Evolutionary conservation across 306 rosid genomes (phyloP), one percentile per base, ranked within the genome.

Genomic region (Trifolium subterraneum): DNA sequence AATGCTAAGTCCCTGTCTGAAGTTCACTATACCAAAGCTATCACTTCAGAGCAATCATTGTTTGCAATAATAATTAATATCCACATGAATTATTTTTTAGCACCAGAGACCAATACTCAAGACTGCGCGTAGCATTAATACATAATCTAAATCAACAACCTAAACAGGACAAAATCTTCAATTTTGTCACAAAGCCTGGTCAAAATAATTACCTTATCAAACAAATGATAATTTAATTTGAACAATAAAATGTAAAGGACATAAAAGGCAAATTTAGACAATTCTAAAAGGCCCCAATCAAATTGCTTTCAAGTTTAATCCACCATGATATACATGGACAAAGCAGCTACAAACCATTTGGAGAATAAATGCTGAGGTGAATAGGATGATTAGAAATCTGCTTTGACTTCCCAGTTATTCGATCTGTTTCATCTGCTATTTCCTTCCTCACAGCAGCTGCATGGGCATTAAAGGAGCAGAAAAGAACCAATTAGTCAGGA

Each of bases 281-380:
- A 15, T 27, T 60, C 65, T 60, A 60, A 60, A 29, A 29, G 65
- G 12, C 65, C 65, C 65, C 65, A 29, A 31, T 7, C 51, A 74
- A 78, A 77, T 16, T 45, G 56, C 29, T 55, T 44, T 35, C 42
- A 68, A 58, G 29, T 56, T 58, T 59, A 70, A 55, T 73, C 58
- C 8, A 67, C 20, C 64, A 54, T 33, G 48, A n/a, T 69, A 77
- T 70, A 50, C 70, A 20, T n/a, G 51, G 55, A 39, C 29, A 70
- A 74, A 19, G 27, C 22, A 84, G 68, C 67, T 66, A 85, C 90
- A 78, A 74, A 94, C 99, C 99, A 84, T 90, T 81, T 73, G 99
- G 98, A 78, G 99, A 94, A 85, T 94, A 92, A 75, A 94, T 94
- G 90, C 99, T 94, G 79, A 94, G 93, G 3, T 94, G 99, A 85